These are phyloP conservation scores for Corchorus capsularis DNA, from an alignment of 345 rosid species.

Conservation along the genomic window DNA sequence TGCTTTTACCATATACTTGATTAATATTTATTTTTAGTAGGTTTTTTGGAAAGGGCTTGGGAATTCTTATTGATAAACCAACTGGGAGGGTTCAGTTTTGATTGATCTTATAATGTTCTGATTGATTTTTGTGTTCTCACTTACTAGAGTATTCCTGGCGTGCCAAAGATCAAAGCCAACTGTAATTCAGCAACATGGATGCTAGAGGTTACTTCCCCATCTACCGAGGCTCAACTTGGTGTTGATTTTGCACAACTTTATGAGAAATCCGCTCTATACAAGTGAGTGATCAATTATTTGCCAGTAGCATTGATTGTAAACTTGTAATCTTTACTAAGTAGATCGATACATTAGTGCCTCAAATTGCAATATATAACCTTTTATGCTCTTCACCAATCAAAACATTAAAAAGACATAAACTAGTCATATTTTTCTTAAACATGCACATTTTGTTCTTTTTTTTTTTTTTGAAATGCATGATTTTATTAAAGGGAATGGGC, in stretches of 20 bases:
- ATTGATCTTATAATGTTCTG: no score
- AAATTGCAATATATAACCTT: neutral
- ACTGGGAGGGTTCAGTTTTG: no score
- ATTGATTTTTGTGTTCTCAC: neutral
- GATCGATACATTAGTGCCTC: slow-evolving; percentile 9
- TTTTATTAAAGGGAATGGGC: no score
- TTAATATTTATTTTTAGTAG: no score
- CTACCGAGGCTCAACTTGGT: slow-evolving; percentile 58
- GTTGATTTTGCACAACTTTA: slow-evolving; percentile 60
- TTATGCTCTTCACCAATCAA: neutral
- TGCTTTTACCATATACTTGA: no score
- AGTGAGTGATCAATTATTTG: no score
- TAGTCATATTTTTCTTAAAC: neutral
- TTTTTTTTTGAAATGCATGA: no score
- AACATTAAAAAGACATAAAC: neutral
- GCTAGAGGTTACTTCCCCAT: slow-evolving; percentile 62
- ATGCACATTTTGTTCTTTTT: no score
- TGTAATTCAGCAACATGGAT: slow-evolving; percentile 88
- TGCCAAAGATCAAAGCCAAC: slow-evolving; percentile 58
- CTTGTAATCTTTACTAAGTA: neutral
- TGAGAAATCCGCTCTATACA: slow-evolving; percentile 40
- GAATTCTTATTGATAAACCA: no score
- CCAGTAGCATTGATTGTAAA: no score
- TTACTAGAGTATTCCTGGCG: slow-evolving; percentile 59
- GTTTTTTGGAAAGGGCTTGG: no score